These are phyloP conservation scores for Chlamydomonas schloesseri DNA, from an alignment of 139 green algal genomes.

Conservation along the genomic window DNA sequence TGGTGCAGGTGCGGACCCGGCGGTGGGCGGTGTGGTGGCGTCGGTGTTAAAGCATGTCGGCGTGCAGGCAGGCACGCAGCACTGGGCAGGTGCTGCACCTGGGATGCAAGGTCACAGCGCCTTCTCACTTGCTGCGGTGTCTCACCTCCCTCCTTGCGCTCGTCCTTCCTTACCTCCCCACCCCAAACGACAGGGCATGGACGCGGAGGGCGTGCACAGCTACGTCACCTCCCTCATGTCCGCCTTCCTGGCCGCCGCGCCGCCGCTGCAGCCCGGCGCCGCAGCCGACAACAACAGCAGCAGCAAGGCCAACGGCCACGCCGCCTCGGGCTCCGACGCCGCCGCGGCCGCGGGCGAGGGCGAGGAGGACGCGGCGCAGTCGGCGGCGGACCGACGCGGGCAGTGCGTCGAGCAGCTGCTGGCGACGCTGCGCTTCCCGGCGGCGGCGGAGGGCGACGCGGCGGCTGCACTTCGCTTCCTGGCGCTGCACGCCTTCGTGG, in stretches of 20 bases:
- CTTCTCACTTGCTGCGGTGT: too few species aligned
- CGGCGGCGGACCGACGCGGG: slow-evolving; percentile 3
- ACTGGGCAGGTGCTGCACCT: too few species aligned
- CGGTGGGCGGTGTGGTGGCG: too few species aligned
- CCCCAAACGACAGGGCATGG: slow-evolving; percentile 51
- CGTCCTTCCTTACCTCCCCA: background rate
- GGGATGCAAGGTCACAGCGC: too few species aligned
- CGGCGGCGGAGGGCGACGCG: slow-evolving; percentile 21
- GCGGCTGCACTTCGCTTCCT: slow-evolving; percentile 66
- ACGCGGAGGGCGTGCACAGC: slow-evolving; percentile 51
- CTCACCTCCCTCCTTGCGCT: too few species aligned
- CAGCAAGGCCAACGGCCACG: background rate
- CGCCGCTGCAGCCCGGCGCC: slow-evolving; percentile 3
- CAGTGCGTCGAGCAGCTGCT: slow-evolving; percentile 73
- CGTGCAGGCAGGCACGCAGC: too few species aligned
- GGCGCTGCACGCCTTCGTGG: slow-evolving; percentile 69
- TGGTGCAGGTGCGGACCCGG: slow-evolving; percentile 11
- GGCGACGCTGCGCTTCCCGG: slow-evolving; percentile 49
- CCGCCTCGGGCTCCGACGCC: background rate
- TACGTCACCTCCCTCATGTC: slow-evolving; percentile 55
- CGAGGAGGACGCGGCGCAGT: background rate
- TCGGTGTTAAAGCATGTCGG: background rate
- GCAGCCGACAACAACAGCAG: background rate
- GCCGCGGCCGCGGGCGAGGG: slow-evolving; percentile 17
- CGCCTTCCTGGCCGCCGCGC: slow-evolving; percentile 42